These are phyloP conservation scores for Orbilia ellipsospora DNA, from an alignment of 2,329 filamentous ascomycete species.

Conservation along the genomic window DNA sequence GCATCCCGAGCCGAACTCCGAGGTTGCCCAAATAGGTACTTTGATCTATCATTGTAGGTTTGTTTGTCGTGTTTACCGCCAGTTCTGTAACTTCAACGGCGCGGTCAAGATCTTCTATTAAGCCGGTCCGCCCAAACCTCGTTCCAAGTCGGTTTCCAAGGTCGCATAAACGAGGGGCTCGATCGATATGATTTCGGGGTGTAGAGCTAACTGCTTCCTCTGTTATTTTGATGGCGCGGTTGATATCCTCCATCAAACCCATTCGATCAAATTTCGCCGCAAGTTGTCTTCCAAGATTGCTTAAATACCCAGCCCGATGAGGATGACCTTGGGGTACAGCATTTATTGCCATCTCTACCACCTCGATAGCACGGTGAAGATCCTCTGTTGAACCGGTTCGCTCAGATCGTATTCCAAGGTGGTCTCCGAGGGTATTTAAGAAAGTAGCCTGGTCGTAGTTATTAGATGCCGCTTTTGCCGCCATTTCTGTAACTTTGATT, in stretches of 20 bases:
- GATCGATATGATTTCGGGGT: neutral
- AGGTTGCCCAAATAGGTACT: neutral
- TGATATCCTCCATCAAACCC: neutral
- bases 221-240: conserved; percentile 9
- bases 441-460: neutral
- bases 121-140: neutral
- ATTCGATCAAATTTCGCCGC: no score
- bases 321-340: no score
- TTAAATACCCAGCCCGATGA: no score
- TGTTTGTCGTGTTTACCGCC: neutral
- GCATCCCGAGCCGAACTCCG: conserved; percentile 1
- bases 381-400: conserved; percentile 4
- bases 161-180: neutral
- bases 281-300: no score
- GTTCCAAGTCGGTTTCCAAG: neutral
- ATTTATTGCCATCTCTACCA: no score
- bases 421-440: conserved; percentile 9
- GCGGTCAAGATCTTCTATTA: conserved; percentile 7
- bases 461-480: neutral
- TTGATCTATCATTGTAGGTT: neutral
- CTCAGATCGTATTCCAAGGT: conserved; percentile 4
- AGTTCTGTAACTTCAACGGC: conserved; percentile 9
- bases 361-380: no score
- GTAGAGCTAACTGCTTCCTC: neutral
- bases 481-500: neutral